Evolutionary conservation across 2,329 filamentous ascomycete species (phyloP).

Genomic region (Leptosphaerulina australis): DNA sequence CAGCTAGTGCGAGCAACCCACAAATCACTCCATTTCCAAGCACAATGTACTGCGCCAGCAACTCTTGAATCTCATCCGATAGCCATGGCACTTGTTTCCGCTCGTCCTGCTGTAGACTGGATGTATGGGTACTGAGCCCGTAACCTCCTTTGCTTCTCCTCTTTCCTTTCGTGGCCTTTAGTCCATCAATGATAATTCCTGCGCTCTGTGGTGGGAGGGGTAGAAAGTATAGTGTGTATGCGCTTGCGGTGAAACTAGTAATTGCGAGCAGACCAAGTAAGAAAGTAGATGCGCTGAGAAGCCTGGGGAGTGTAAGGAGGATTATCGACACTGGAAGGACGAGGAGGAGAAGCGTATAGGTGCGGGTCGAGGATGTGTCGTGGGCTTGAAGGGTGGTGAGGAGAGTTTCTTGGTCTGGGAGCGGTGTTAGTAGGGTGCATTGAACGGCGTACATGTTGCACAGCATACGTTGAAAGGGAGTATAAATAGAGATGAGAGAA

Average conservation of each 20-base stretch:
- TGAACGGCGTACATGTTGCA: too few relatives aligned
- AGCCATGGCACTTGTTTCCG: conserved; percentile 33
- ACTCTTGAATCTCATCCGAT: conserved; percentile 42
- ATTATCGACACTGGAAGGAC: conserved; percentile 63
- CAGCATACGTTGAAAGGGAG: too few relatives aligned
- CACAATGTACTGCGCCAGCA: conserved; percentile 65
- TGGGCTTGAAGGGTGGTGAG: conserved; percentile 42
- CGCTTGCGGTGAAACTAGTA: conserved; percentile 67
- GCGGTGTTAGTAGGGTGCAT: not conserved
- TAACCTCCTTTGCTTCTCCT: conserved; percentile 19
- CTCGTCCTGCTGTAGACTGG: conserved; percentile 7
- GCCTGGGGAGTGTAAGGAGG: conserved; percentile 61
- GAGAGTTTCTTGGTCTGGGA: conserved; percentile 37
- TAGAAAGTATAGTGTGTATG: conserved; percentile 64
- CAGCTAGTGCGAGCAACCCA: conserved; percentile 54
- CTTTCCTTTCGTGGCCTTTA: conserved; percentile 4
- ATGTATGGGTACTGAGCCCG: conserved; percentile 2
- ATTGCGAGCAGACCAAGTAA: conserved; percentile 63
- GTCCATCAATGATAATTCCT: not conserved
- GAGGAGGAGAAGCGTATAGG: conserved; percentile 63
- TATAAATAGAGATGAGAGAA: not conserved
- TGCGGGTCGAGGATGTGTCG: conserved; percentile 49
- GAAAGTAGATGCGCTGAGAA: conserved; percentile 50
- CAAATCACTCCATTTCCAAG: conserved; percentile 65
- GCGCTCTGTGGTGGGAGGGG: conserved; percentile 52